Evolutionary conservation across 805 yeast species (phyloP).

Genomic region (Lipomyces mesembrius): DNA sequence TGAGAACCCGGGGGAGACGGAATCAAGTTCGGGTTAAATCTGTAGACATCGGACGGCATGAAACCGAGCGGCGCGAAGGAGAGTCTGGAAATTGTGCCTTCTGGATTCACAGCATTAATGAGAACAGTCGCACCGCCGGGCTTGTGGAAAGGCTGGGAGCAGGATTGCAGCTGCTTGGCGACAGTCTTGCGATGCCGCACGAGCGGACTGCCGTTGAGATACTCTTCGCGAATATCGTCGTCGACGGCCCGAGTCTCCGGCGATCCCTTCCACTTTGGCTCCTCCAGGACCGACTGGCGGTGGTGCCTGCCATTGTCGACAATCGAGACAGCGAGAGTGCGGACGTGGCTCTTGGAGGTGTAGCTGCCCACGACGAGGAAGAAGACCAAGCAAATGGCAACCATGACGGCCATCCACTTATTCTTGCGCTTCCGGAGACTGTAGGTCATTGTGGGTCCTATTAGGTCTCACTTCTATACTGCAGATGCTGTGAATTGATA

Average conservation of each 20-base stretch:
- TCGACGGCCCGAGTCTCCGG: not conserved
- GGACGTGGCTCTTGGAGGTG: not conserved
- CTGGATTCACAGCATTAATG: not conserved
- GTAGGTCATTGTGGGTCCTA: not conserved
- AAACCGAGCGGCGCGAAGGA: not conserved
- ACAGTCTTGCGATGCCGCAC: constrained; percentile 3
- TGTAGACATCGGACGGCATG: not conserved
- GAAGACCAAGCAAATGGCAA: not conserved
- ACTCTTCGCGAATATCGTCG: constrained; percentile 1
- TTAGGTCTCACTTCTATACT: not conserved
- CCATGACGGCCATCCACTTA: not conserved
- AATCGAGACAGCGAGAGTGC: not conserved
- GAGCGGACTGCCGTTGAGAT: not conserved
- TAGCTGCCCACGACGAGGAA: not conserved
- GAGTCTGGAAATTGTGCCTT: not conserved
- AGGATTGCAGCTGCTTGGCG: not conserved
- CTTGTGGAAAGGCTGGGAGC: constrained; percentile 1
- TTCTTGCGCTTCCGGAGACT: not conserved
- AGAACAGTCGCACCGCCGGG: not conserved
- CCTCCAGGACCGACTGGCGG: not conserved
- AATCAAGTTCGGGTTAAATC: constrained; percentile 26
- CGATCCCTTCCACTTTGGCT: not conserved
- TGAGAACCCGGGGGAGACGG: constrained; percentile 27
- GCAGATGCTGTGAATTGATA: not conserved
- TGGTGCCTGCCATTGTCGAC: not conserved